Percentiles rank a stretch among this genome's conserved stretches.
Conservation (phyloP, 192 early-diverging fungal genomes). For the Linnemannia exigua region DNA sequence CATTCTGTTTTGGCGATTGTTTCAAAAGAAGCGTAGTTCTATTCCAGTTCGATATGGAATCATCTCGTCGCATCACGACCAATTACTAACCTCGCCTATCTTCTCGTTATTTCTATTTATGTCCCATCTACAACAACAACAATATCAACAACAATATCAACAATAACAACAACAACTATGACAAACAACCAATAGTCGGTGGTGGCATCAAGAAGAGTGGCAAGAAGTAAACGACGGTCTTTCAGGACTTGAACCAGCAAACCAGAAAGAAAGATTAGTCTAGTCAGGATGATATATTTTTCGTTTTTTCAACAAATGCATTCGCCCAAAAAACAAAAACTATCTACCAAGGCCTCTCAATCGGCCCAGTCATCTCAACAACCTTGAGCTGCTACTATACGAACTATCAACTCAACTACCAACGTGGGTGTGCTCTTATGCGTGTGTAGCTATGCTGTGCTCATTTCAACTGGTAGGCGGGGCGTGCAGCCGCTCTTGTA, state of each 20-base stretch:
- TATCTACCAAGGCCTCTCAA: background rate
- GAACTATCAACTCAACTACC: background rate
- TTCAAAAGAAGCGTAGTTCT: background rate
- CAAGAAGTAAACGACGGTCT: conserved; percentile 71
- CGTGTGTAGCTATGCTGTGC: background rate
- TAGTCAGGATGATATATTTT: background rate
- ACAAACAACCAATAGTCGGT: conserved; percentile 56
- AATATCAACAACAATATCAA: background rate
- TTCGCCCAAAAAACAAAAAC: background rate
- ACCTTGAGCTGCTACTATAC: background rate
- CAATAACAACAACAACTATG: background rate
- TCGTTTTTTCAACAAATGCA: background rate
- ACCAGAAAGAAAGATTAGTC: conserved; percentile 1
- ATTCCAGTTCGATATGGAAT: background rate
- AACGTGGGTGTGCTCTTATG: background rate
- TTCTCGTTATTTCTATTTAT: conserved; percentile 14
- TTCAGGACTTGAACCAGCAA: background rate
- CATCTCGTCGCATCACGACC: background rate
- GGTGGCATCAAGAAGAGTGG: conserved; percentile 86
- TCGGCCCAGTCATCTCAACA: too few relatives aligned
- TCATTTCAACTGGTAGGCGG: background rate
- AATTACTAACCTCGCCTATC: background rate
- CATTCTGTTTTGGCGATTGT: background rate
- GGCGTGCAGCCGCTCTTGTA: background rate
- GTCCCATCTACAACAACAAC: background rate